Evolutionary conservation across 2,329 filamentous ascomycete species (phyloP).

Genomic region (Acephala macrosclerotiorum): DNA sequence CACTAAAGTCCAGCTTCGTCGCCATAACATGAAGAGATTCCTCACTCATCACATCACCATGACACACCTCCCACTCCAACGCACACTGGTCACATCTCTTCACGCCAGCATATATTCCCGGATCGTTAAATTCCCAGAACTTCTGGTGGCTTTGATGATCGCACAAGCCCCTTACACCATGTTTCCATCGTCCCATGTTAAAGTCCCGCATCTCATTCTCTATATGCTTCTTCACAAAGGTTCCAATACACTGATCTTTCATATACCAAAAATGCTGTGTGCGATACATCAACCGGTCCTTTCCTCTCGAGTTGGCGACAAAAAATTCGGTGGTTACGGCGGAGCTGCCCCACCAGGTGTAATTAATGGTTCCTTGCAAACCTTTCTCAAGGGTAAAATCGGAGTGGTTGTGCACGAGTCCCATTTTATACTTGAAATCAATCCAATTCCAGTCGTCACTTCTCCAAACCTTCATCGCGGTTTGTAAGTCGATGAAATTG

Average conservation of each 20-base stretch:
- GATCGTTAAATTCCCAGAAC: neutral
- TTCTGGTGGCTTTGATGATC: neutral
- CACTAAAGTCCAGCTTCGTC: neutral
- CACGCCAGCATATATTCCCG: neutral
- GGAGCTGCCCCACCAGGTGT: neutral
- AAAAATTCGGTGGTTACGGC: neutral
- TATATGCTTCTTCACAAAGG: neutral
- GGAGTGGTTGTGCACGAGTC: neutral
- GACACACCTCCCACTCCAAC: neutral
- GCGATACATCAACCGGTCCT: constrained; percentile 3
- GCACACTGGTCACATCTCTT: neutral
- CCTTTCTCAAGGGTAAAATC: neutral
- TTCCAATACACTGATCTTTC: neutral
- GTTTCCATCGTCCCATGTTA: neutral
- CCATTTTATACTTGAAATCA: neutral
- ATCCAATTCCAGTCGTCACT: neutral
- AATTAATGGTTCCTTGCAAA: neutral
- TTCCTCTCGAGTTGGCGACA: neutral
- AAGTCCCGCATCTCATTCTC: neutral
- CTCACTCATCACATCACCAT: neutral
- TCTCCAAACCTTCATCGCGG: neutral
- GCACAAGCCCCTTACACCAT: neutral
- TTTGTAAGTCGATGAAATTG: neutral
- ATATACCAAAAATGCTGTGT: constrained; percentile 2
- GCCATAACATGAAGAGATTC: neutral